phyloP scores from a whole-genome alignment of 108 stramenopile genomes.

The Nitzschia inconspicua region DNA sequence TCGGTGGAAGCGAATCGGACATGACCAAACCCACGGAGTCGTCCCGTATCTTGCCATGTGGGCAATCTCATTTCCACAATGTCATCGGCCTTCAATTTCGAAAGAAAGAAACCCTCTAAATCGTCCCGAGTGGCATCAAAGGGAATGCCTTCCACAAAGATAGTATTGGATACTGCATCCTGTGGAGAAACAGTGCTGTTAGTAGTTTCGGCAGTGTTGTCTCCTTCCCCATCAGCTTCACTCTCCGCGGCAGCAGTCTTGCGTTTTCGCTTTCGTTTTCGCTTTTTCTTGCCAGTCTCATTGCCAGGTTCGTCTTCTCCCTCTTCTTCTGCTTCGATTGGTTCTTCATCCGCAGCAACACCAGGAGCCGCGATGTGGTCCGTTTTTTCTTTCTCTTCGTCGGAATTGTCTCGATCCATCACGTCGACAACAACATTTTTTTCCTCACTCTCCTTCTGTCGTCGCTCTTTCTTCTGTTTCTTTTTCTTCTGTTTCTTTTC shows the following conservation, averaged over 20 bases:
- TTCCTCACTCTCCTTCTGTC: background rate
- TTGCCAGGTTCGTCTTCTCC: conserved; percentile 16
- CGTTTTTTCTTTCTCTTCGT: background rate
- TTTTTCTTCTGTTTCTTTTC: conserved; percentile 5
- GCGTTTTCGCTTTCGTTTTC: conserved; percentile 70
- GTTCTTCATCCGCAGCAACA: background rate
- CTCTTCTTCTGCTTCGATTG: background rate
- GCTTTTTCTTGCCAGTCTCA: conserved; percentile 33
- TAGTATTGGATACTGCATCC: conserved; percentile 53
- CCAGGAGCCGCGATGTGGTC: background rate
- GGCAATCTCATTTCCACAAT: conserved; percentile 83
- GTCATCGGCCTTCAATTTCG: conserved; percentile 38
- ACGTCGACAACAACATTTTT: conserved; percentile 5
- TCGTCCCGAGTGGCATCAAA: conserved; percentile 70
- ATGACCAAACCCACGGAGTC: conserved; percentile 92
- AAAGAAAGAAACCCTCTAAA: conserved; percentile 69
- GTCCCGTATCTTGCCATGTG: conserved; percentile 91
- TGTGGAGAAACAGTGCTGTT: conserved; percentile 2
- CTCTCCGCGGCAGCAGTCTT: conserved; percentile 12
- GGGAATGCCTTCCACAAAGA: conserved; percentile 92
- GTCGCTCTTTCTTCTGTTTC: background rate
- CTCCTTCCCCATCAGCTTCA: conserved; percentile 5
- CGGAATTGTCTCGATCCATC: background rate
- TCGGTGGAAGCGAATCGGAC: conserved; percentile 68
- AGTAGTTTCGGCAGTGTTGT: background rate